Percentiles rank a stretch among this genome's conserved stretches.
Evolutionary conservation across 2,329 filamentous ascomycete genomes (phyloP).

Genomic region (Apiospora kogelbergensis): DNA sequence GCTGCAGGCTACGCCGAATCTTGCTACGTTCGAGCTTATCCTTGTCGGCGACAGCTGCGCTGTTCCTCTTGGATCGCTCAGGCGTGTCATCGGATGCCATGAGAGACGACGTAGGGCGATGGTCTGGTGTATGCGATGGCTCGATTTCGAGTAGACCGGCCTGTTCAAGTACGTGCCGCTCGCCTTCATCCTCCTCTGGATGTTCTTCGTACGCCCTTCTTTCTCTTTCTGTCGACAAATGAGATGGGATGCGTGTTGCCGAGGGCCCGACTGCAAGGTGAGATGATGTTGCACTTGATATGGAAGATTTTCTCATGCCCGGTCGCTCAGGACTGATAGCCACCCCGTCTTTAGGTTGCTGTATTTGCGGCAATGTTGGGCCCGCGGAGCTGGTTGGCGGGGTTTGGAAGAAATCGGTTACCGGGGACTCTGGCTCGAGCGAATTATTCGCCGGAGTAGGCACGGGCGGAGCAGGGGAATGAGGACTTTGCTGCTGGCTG

Average conservation of each 20-base stretch:
- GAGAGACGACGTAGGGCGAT: conserved; percentile 38
- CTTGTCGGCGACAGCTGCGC: conserved; percentile 31
- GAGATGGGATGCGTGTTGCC: conserved; percentile 23
- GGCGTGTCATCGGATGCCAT: conserved; percentile 42
- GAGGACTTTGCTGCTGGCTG: conserved; percentile 35
- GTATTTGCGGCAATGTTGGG: conserved; percentile 36
- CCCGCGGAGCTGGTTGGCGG: conserved; percentile 42
- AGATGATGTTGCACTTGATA: conserved; percentile 43
- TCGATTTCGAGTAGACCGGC: conserved; percentile 59
- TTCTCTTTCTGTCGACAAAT: conserved; percentile 25
- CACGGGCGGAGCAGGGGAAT: conserved; percentile 32
- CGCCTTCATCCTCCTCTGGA: conserved; percentile 61
- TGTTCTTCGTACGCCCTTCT: conserved; percentile 32
- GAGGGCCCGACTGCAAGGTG: conserved; percentile 22
- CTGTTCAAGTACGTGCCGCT: conserved; percentile 67
- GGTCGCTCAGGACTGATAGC: conserved; percentile 33
- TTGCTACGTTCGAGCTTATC: conserved; percentile 62
- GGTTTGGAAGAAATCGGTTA: conserved; percentile 49
- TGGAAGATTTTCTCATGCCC: conserved; percentile 40
- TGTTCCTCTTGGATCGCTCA: conserved; percentile 38
- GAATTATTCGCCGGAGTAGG: conserved; percentile 24
- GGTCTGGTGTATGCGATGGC: conserved; percentile 41
- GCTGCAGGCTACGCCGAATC: conserved; percentile 82
- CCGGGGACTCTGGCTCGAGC: conserved; percentile 25
- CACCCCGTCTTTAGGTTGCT: conserved; percentile 44